Percentiles rank a stretch among this genome's conserved stretches.
These are phyloP conservation scores for Xylaria sp. DNA, from an alignment of 2,329 filamentous ascomycete genomes.

Conservation along the genomic window DNA sequence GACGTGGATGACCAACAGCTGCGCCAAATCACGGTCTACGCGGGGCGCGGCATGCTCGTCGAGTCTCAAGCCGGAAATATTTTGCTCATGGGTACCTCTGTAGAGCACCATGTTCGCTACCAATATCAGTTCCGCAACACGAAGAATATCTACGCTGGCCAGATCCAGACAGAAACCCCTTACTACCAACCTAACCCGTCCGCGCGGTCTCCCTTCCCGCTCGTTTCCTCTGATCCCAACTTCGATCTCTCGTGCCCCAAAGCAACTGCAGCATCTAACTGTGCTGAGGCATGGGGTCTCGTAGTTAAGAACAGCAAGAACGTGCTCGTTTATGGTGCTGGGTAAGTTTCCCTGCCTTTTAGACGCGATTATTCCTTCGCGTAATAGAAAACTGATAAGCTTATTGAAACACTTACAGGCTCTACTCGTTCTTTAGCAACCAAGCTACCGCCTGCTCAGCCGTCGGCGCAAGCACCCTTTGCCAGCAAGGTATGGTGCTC, in stretches of 20 bases:
- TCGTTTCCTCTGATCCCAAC: slow-evolving; percentile 54
- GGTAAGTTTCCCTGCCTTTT: slow-evolving; percentile 41
- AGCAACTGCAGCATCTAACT: slow-evolving; percentile 44
- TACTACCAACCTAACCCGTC: slow-evolving; percentile 73
- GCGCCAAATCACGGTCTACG: slow-evolving; percentile 55
- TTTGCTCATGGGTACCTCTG: slow-evolving; percentile 69
- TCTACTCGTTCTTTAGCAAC: slow-evolving; percentile 73
- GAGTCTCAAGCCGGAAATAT: slow-evolving; percentile 51
- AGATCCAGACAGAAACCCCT: slow-evolving; percentile 72
- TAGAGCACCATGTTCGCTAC: slow-evolving; percentile 69
- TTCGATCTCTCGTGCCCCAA: slow-evolving; percentile 55
- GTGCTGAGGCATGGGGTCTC: slow-evolving; percentile 69
- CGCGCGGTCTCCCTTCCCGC: slow-evolving; percentile 62
- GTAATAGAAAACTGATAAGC: background rate
- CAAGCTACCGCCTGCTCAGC: slow-evolving; percentile 59
- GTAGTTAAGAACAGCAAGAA: slow-evolving; percentile 62
- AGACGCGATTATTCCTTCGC: background rate
- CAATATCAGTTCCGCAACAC: slow-evolving; percentile 70
- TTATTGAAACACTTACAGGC: slow-evolving; percentile 18
- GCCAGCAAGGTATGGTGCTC: slow-evolving; percentile 52
- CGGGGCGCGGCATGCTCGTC: slow-evolving; percentile 55
- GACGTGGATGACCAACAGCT: slow-evolving; percentile 54
- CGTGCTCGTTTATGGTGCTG: slow-evolving; percentile 67
- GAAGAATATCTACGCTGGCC: slow-evolving; percentile 67
- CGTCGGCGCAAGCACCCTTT: slow-evolving; percentile 48